Conservation (phyloP, 257 asterid species). For the Nicotiana undulata region DNA sequence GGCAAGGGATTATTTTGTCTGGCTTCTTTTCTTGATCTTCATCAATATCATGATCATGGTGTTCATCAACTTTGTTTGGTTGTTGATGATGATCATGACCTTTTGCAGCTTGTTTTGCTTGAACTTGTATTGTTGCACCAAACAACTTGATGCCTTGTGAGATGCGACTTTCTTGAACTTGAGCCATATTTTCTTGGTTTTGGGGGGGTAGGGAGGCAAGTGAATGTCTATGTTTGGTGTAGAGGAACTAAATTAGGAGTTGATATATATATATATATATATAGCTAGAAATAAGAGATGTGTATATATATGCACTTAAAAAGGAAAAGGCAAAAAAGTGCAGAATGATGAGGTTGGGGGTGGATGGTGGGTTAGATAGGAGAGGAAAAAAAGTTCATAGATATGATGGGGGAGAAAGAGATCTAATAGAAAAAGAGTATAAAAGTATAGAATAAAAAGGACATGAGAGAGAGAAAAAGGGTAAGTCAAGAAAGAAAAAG, state of each 20-base stretch:
- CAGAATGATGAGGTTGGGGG: conserved; percentile 12
- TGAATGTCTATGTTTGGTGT: conserved; percentile 20
- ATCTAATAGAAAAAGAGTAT: background rate
- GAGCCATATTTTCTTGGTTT: conserved; percentile 32
- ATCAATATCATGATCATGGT: background rate
- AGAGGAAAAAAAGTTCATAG: conserved; percentile 5
- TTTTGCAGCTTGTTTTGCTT: conserved; percentile 14
- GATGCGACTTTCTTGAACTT: conserved; percentile 29
- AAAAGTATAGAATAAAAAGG: background rate
- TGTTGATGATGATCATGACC: conserved; percentile 4
- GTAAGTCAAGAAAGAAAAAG: conserved; percentile 4
- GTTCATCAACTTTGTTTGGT: conserved; percentile 11
- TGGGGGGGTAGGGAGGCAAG: background rate
- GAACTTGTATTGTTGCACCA: conserved; percentile 51
- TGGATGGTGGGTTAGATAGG: background rate
- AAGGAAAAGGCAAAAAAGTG: conserved; percentile 5
- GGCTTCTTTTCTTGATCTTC: conserved; percentile 40
- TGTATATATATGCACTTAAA: conserved; percentile 4
- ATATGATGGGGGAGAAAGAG: background rate
- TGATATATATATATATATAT: background rate
- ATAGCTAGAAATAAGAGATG: background rate
- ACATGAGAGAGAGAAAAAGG: background rate
- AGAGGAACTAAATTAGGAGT: conserved; percentile 1
- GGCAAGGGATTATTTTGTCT: conserved; percentile 77
- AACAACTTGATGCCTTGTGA: conserved; percentile 62